A percentile compares a stretch with the other conserved stretches of the same genome.
These are phyloP conservation scores for Lathyrus oleraceus DNA, from an alignment of 306 rosid species.

Conservation along the genomic window DNA sequence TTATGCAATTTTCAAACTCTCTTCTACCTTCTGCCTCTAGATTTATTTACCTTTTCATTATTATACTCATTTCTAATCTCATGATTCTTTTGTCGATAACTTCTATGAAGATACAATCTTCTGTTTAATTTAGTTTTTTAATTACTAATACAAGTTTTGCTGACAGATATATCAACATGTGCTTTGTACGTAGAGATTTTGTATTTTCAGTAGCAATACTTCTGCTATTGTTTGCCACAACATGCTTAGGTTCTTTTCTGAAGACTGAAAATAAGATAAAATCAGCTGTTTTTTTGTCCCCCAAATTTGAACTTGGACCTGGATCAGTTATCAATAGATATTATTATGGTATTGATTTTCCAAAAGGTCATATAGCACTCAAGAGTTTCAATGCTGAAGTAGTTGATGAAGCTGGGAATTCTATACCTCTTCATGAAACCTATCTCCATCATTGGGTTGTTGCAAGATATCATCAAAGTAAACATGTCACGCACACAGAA, in stretches of 20 bases:
- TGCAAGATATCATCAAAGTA: constrained; percentile 14
- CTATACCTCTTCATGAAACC: constrained; percentile 66
- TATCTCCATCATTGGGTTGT: constrained; percentile 77
- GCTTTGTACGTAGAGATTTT: constrained; percentile 20
- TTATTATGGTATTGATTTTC: constrained; percentile 52
- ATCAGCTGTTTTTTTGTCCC: constrained; percentile 50
- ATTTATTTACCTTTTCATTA: too few relatives aligned
- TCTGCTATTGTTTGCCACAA: constrained; percentile 34
- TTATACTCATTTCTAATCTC: too few relatives aligned
- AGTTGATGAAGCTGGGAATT: constrained; percentile 55
- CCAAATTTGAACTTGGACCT: constrained; percentile 49
- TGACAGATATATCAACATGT: constrained; percentile 48
- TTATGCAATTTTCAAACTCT: too few relatives aligned
- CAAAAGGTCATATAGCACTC: constrained; percentile 69
- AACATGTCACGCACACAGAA: neutral
- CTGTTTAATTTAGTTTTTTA: too few relatives aligned
- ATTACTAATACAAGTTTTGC: constrained; percentile 11
- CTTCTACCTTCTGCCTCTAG: too few relatives aligned
- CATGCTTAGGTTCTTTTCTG: constrained; percentile 35
- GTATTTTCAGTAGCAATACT: constrained; percentile 31
- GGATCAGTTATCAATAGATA: constrained; percentile 56
- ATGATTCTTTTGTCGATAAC: neutral
- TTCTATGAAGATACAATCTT: too few relatives aligned
- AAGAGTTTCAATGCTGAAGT: constrained; percentile 70
- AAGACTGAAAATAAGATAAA: constrained; percentile 33